Percentiles rank a stretch among this genome's conserved stretches.
phyloP scores from a whole-genome alignment of 768 basidiomycete genomes.

The Asterophora lycoperdoides region DNA sequence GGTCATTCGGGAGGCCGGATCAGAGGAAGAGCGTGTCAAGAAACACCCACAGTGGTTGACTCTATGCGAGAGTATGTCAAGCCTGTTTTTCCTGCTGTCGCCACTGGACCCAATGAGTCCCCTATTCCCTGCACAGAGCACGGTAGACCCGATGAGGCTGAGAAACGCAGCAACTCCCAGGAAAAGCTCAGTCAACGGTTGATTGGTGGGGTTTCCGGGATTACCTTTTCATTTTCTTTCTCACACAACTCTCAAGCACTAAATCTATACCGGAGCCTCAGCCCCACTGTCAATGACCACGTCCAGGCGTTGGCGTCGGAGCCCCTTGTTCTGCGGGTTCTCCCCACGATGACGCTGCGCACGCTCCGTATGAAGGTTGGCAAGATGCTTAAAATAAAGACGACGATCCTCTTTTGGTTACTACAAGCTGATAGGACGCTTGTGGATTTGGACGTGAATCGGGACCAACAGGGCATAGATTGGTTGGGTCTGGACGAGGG shows the following conservation, averaged over 20 bases:
- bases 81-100: neutral
- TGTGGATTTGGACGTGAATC: conserved; percentile 40
- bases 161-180: conserved; percentile 24
- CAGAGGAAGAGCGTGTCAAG: conserved; percentile 39
- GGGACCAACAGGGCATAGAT: conserved; percentile 51
- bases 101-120: conserved; percentile 1
- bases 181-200: conserved; percentile 59
- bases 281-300: neutral
- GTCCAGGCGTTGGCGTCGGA: conserved; percentile 14
- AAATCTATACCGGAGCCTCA: conserved; percentile 9
- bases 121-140: conserved; percentile 40
- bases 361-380: conserved; percentile 60
- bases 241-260: conserved; percentile 9
- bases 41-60: conserved; percentile 63
- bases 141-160: conserved; percentile 44
- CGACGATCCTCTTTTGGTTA: conserved; percentile 49
- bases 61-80: conserved; percentile 56
- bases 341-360: conserved; percentile 67
- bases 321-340: conserved; percentile 44
- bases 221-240: neutral
- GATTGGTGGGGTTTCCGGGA: conserved; percentile 42
- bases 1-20: conserved; percentile 42
- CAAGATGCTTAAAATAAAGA: conserved; percentile 41
- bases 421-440: conserved; percentile 46
- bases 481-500: conserved; percentile 72